phyloP scores from a whole-genome alignment of 2,329 filamentous ascomycete genomes.

The Paecilomyces formosus region DNA sequence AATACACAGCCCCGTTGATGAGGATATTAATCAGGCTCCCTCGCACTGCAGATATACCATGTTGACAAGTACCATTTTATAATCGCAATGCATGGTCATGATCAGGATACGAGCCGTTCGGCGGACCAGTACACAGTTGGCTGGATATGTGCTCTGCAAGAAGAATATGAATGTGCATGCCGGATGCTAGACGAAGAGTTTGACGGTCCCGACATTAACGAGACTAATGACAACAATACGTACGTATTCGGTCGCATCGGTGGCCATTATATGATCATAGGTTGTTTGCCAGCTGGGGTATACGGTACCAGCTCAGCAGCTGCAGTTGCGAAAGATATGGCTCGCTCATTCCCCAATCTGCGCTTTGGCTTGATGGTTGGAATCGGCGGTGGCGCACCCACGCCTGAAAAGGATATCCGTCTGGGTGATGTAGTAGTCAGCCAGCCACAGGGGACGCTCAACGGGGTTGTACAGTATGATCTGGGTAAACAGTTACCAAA shows the following conservation, averaged over 20 bases:
- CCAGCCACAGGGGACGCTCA: conserved; percentile 7
- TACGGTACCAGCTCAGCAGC: conserved; percentile 1
- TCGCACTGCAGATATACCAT: no score
- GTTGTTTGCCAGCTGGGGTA: conserved; percentile 11
- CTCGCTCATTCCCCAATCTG: conserved; percentile 4
- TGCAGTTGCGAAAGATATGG: neutral
- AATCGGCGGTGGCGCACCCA: conserved; percentile 20
- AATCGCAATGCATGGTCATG: no score
- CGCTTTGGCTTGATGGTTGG: conserved; percentile 13
- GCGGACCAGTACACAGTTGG: neutral
- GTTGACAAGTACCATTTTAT: no score
- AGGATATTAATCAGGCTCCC: no score
- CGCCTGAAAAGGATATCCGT: conserved; percentile 15
- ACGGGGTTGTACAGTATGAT: conserved; percentile 20
- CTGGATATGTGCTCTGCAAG: conserved; percentile 9
- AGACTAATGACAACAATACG: conserved; percentile 9
- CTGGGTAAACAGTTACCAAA: conserved; percentile 9
- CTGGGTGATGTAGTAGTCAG: conserved; percentile 24
- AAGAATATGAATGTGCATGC: conserved; percentile 3
- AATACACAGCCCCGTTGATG: no score
- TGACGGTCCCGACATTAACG: neutral
- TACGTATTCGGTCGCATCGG: conserved; percentile 14
- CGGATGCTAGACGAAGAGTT: conserved; percentile 5
- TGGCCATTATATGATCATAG: conserved; percentile 16
- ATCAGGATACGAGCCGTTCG: no score